Conservation (phyloP, 306 rosid species). For the Benincasa hispida region DNA sequence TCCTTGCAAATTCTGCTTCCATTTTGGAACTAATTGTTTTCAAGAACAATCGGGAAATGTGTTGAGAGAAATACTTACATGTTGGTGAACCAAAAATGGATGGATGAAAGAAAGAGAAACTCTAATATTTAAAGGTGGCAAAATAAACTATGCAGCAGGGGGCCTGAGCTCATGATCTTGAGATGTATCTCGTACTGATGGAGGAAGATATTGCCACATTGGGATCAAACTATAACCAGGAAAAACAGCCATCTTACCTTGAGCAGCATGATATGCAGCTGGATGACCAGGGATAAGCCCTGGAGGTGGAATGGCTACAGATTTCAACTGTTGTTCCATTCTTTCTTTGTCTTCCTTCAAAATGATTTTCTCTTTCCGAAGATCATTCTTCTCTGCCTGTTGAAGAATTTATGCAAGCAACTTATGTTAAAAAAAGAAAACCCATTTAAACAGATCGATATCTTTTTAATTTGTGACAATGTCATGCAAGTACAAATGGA, state of each 20-base stretch:
- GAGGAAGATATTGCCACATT: constrained; percentile 86
- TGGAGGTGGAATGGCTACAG: constrained; percentile 35
- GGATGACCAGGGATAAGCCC: constrained; percentile 63
- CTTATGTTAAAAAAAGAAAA: neutral
- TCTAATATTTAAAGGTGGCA: neutral
- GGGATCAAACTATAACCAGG: constrained; percentile 72
- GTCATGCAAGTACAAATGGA: neutral
- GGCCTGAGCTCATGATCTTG: constrained; percentile 96
- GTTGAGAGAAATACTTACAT: neutral
- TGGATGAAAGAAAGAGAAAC: neutral
- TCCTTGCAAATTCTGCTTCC: neutral
- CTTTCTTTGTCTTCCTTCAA: constrained; percentile 68
- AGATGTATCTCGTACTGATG: constrained; percentile 55
- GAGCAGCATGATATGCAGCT: constrained; percentile 42
- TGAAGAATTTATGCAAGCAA: neutral
- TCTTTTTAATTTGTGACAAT: neutral
- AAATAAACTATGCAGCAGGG: constrained; percentile 64
- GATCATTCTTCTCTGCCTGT: constrained; percentile 85
- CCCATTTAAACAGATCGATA: neutral
- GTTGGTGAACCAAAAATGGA: constrained; percentile 5
- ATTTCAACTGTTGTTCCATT: constrained; percentile 63
- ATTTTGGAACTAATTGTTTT: neutral
- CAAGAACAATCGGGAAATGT: neutral
- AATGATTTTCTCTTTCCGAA: constrained; percentile 67
- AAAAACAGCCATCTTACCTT: constrained; percentile 69